Percentiles rank a stretch among this genome's conserved stretches.
Evolutionary conservation across 257 asterid genomes (phyloP).

Genomic region (Solanum pinnatisectum): DNA sequence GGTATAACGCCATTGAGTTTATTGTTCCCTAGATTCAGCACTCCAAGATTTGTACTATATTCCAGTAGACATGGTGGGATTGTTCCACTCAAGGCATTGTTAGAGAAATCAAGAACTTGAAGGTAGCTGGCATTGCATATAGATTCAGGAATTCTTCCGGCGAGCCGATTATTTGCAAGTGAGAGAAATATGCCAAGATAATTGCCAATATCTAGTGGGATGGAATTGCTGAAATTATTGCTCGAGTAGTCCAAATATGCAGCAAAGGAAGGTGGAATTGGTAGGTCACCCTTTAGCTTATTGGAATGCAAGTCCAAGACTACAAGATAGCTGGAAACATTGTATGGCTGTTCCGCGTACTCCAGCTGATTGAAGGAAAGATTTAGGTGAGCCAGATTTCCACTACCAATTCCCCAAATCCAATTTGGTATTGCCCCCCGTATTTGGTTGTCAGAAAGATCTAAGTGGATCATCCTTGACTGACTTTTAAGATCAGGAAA

Average conservation of each 20-base stretch:
- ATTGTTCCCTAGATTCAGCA: constrained; percentile 25
- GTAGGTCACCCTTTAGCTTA: constrained; percentile 13
- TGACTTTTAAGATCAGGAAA: constrained; percentile 33
- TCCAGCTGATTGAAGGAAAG: constrained; percentile 31
- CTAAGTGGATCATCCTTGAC: constrained; percentile 10
- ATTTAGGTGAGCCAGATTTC: constrained; percentile 14
- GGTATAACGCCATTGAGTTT: constrained; percentile 26
- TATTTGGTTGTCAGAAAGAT: constrained; percentile 35
- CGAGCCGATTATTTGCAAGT: constrained; percentile 12
- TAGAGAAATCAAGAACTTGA: constrained; percentile 36
- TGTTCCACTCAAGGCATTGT: constrained; percentile 21
- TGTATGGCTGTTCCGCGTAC: constrained; percentile 22
- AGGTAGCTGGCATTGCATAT: constrained; percentile 21
- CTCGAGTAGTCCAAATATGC: constrained; percentile 31
- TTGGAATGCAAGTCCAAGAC: constrained; percentile 29
- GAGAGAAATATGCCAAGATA: background rate
- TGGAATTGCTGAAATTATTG: constrained; percentile 29
- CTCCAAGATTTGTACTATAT: background rate
- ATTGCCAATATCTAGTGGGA: constrained; percentile 22
- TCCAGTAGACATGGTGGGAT: constrained; percentile 27
- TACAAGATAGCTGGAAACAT: background rate
- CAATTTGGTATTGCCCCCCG: constrained; percentile 43
- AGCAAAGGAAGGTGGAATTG: constrained; percentile 15
- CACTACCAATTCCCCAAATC: constrained; percentile 38
- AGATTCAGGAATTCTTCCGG: constrained; percentile 31